phyloP scores from a whole-genome alignment of 192 early-diverging fungal genomes.

The Rhizophagus prolifer region DNA sequence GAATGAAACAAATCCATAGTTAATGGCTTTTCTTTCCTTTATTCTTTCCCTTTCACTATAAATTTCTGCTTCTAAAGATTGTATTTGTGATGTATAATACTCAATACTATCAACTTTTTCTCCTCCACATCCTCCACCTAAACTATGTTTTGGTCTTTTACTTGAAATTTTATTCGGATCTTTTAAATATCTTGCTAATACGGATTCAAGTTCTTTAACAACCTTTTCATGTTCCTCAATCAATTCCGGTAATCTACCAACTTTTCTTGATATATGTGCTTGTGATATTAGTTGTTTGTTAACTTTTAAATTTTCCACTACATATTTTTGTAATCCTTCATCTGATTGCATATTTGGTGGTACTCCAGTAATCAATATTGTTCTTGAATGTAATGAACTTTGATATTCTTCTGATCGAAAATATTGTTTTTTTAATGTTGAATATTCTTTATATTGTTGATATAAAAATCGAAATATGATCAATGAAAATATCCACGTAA shows the following conservation, averaged over 20 bases:
- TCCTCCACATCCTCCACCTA: slow-evolving; percentile 38
- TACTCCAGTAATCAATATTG: slow-evolving; percentile 65
- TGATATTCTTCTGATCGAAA: slow-evolving; percentile 62
- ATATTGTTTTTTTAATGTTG: slow-evolving; percentile 52
- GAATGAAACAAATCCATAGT: slow-evolving; percentile 72
- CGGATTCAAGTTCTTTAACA: slow-evolving; percentile 64
- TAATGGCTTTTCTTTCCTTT: slow-evolving; percentile 53
- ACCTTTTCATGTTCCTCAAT: slow-evolving; percentile 63
- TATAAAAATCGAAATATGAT: slow-evolving; percentile 54
- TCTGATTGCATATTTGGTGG: slow-evolving; percentile 59
- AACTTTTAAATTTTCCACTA: slow-evolving; percentile 45
- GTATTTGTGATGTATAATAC: slow-evolving; percentile 64
- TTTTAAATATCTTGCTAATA: slow-evolving; percentile 57
- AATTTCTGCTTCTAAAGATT: slow-evolving; percentile 56
- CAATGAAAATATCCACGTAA: slow-evolving; percentile 59
- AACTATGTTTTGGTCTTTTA: slow-evolving; percentile 44
- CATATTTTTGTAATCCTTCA: slow-evolving; percentile 45
- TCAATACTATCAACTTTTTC: slow-evolving; percentile 68
- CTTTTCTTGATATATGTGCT: slow-evolving; percentile 65
- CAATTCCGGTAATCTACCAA: slow-evolving; percentile 61
- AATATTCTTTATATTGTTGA: slow-evolving; percentile 53
- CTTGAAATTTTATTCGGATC: slow-evolving; percentile 36
- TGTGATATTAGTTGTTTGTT: slow-evolving; percentile 45
- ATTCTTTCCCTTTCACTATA: slow-evolving; percentile 47
- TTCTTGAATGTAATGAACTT: slow-evolving; percentile 64